A percentile compares a stretch with the other conserved stretches of the same genome.
phyloP scores from a whole-genome alignment of 805 yeast genomes.

The Candida endomychidarum region DNA sequence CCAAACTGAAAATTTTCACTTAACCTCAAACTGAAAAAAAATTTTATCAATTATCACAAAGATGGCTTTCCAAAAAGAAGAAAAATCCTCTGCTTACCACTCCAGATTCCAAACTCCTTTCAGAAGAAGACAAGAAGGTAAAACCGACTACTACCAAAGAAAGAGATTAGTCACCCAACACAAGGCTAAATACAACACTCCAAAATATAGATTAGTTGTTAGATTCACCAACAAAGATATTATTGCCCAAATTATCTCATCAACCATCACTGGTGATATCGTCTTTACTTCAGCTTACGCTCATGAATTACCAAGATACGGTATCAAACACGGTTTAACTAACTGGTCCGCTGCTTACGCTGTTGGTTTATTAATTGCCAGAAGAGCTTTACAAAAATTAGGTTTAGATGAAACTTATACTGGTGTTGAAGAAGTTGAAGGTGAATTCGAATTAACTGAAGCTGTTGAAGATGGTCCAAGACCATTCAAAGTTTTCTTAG shows the following conservation, averaged over 20 bases:
- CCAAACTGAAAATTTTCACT: conserved; percentile 18
- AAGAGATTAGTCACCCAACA: conserved; percentile 99
- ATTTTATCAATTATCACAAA: conserved; percentile 5
- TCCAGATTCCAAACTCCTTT: conserved; percentile 99
- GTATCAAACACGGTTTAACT: conserved; percentile 97
- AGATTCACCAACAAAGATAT: conserved; percentile 99
- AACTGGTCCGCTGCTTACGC: conserved; percentile 99
- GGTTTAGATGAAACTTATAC: conserved; percentile 97
- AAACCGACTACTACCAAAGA: conserved; percentile 99
- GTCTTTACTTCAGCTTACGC: conserved; percentile 98
- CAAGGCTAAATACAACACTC: conserved; percentile 99
- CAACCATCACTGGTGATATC: conserved; percentile 95
- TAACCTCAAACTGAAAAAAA: conserved; percentile 1
- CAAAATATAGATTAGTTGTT: conserved; percentile 99
- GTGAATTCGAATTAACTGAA: conserved; percentile 98
- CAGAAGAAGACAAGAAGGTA: conserved; percentile 99
- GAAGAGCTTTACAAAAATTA: conserved; percentile 97
- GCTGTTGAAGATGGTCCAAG: conserved; percentile 99
- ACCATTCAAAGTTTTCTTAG: conserved; percentile 99
- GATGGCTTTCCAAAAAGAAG: conserved; percentile 19
- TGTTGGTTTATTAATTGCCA: conserved; percentile 96
- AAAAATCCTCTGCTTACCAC: conserved; percentile 91
- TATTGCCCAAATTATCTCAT: conserved; percentile 95
- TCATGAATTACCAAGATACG: conserved; percentile 97
- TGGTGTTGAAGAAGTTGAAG: conserved; percentile 99